Conservation (phyloP, 768 basidiomycete species). For the Rhodotorula taiwanensis region DNA sequence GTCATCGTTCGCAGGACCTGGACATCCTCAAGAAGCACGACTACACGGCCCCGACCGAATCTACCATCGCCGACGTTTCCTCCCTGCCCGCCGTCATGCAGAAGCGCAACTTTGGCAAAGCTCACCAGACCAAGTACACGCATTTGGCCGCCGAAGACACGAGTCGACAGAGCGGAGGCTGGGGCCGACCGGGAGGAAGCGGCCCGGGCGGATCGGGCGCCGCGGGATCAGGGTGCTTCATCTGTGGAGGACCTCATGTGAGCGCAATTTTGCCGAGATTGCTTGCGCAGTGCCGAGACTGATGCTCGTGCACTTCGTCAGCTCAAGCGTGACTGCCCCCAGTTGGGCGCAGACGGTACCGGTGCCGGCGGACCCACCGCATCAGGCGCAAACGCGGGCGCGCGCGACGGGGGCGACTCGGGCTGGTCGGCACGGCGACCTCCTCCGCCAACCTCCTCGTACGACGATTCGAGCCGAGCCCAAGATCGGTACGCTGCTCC, state of each 20-base stretch:
- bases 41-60: slow-evolving; percentile 81
- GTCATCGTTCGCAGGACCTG: slow-evolving; percentile 57
- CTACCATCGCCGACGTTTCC: slow-evolving; percentile 73
- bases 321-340: slow-evolving; percentile 37
- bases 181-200: not conserved
- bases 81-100: slow-evolving; percentile 93
- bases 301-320: not conserved
- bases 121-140: slow-evolving; percentile 89
- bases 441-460: not conserved
- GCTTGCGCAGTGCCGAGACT: too few relatives aligned
- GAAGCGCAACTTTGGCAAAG: slow-evolving; percentile 62
- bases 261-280: not conserved
- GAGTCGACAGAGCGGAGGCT: slow-evolving; percentile 12
- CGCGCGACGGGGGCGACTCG: slow-evolving; percentile 1
- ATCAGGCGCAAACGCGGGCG: slow-evolving; percentile 23
- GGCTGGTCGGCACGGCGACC: slow-evolving; percentile 17
- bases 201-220: slow-evolving; percentile 36
- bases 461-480: too few relatives aligned
- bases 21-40: slow-evolving; percentile 78
- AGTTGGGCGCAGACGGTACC: not conserved
- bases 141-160: slow-evolving; percentile 94
- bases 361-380: slow-evolving; percentile 10
- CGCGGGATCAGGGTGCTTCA: slow-evolving; percentile 60
- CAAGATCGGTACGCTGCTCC: too few relatives aligned
- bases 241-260: slow-evolving; percentile 87